Percentiles rank a stretch among this genome's conserved stretches.
phyloP scores from a whole-genome alignment of 345 rosid genomes.

The Pseudoturritis turrita region DNA sequence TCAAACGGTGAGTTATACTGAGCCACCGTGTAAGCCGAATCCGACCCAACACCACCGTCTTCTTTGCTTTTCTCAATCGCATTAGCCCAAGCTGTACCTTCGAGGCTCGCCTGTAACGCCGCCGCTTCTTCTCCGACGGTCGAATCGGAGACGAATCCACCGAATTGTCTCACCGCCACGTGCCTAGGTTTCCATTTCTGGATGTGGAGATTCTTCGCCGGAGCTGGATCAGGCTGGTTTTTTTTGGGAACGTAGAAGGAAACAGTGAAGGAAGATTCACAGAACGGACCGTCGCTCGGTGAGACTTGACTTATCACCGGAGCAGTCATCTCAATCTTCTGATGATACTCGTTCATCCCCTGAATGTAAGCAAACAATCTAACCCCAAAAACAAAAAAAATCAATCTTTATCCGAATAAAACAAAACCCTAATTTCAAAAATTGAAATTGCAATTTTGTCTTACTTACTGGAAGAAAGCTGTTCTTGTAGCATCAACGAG shows the following conservation, averaged over 20 bases:
- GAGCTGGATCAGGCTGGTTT: slow-evolving; percentile 79
- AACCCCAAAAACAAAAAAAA: background rate
- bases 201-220: slow-evolving; percentile 65
- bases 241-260: slow-evolving; percentile 74
- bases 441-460: background rate
- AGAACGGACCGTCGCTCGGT: slow-evolving; percentile 88
- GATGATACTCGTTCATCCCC: slow-evolving; percentile 58
- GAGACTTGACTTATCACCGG: slow-evolving; percentile 66
- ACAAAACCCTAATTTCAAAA: background rate
- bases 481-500: slow-evolving; percentile 63
- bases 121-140: slow-evolving; percentile 72
- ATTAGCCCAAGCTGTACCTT: slow-evolving; percentile 54
- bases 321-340: slow-evolving; percentile 82
- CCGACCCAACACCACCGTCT: slow-evolving; percentile 12
- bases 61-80: slow-evolving; percentile 51
- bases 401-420: background rate
- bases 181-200: slow-evolving; percentile 53
- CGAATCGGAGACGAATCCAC: slow-evolving; percentile 62
- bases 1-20: slow-evolving; percentile 94
- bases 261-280: slow-evolving; percentile 67
- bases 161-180: slow-evolving; percentile 66
- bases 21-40: slow-evolving; percentile 59
- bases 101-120: slow-evolving; percentile 54
- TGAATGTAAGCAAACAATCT: slow-evolving; percentile 84
- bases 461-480: slow-evolving; percentile 63